These are phyloP conservation scores for Kuraishia cidri DNA, from an alignment of 805 yeast genomes.

Conservation along the genomic window DNA sequence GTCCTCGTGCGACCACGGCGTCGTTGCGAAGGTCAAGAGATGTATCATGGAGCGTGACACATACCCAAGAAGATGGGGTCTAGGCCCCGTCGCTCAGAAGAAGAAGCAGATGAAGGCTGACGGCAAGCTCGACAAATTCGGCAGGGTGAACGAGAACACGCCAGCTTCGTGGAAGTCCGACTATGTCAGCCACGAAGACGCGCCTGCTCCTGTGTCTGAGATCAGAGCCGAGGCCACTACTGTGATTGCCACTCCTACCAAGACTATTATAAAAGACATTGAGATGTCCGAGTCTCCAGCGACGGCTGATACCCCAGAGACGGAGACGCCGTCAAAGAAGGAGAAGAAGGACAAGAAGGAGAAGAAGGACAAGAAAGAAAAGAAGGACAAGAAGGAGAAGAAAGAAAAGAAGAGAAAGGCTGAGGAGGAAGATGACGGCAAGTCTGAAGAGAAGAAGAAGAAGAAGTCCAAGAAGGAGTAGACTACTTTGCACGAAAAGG, in stretches of 20 bases:
- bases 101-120: slow-evolving; percentile 97
- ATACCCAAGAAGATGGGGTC: slow-evolving; percentile 99
- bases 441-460: slow-evolving; percentile 8
- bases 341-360: slow-evolving; percentile 38
- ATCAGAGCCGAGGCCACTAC: slow-evolving; percentile 35
- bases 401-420: slow-evolving; percentile 27
- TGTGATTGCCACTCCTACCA: slow-evolving; percentile 31
- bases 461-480: slow-evolving; percentile 11
- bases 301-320: slow-evolving; percentile 14
- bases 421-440: slow-evolving; percentile 6
- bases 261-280: slow-evolving; percentile 38
- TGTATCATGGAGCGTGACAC: slow-evolving; percentile 99
- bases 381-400: slow-evolving; percentile 53
- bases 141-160: slow-evolving; percentile 88
- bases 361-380: slow-evolving; percentile 43
- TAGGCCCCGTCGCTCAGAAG: slow-evolving; percentile 97
- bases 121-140: slow-evolving; percentile 94
- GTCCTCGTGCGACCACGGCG: slow-evolving; percentile 96
- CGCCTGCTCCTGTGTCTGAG: slow-evolving; percentile 50
- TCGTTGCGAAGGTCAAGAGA: slow-evolving; percentile 97
- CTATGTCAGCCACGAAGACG: slow-evolving; percentile 65
- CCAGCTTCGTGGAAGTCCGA: slow-evolving; percentile 87
- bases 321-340: slow-evolving; percentile 9
- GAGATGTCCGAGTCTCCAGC: slow-evolving; percentile 22
- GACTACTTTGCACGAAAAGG: background rate